Conservation (phyloP, 306 rosid genomes). For the Casuarina cunninghamiana region DNA sequence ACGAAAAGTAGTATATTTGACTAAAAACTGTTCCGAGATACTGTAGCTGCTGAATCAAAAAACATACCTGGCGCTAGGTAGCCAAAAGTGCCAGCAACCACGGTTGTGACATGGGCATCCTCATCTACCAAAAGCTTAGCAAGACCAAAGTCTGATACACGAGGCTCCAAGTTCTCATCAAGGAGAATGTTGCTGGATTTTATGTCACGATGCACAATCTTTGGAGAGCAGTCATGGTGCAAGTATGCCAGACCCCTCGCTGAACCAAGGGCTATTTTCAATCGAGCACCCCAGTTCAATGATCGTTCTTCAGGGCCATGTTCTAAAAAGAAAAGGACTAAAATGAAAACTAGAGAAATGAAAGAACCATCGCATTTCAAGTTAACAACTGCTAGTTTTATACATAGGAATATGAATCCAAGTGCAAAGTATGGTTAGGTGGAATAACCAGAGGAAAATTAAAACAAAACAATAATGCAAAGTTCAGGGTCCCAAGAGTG, state of each 20-base stretch:
- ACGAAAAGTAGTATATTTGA: neutral
- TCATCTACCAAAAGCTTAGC: conserved; percentile 92
- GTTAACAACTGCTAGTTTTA: neutral
- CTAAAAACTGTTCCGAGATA: neutral
- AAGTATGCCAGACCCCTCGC: conserved; percentile 91
- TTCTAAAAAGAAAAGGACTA: conserved; percentile 28
- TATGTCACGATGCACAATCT: conserved; percentile 82
- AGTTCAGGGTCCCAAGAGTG: neutral
- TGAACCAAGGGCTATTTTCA: conserved; percentile 88
- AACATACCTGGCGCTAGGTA: conserved; percentile 90
- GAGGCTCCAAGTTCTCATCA: conserved; percentile 83
- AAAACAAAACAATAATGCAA: neutral
- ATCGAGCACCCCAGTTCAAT: conserved; percentile 76
- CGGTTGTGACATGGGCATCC: conserved; percentile 93
- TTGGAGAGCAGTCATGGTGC: conserved; percentile 92
- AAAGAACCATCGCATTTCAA: neutral
- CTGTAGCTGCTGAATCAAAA: neutral
- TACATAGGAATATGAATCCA: neutral
- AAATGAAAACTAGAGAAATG: neutral
- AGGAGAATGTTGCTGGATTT: conserved; percentile 97
- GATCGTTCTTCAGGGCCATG: conserved; percentile 38
- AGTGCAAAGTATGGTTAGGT: neutral
- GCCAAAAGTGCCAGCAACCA: conserved; percentile 98
- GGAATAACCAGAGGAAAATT: neutral
- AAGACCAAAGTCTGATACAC: conserved; percentile 89